Base-by-base conservation (phyloP, 2,329 filamentous ascomycete species). In the Sporothrix euskadiensis region DNA sequence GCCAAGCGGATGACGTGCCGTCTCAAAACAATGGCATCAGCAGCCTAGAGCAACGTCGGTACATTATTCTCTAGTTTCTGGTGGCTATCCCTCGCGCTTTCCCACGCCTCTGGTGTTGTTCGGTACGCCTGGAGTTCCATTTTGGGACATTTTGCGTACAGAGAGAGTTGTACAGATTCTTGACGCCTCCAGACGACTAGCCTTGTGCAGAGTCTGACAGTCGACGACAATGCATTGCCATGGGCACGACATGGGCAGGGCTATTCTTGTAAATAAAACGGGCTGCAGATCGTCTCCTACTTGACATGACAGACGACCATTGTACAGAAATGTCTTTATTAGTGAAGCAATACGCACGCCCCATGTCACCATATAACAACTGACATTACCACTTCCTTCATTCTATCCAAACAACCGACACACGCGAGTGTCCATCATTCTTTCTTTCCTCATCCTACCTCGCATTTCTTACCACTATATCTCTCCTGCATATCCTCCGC, bases 11-110 rank as follows among this genome's bases (percentile, higher is more conserved):
- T 69, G 66, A 41, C 66, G 66, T 69, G 66, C 66, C 44, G 47
- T 12, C 32, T 35, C 19, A 4, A 16, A 69, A 30, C 47, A 56
- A 69, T 69, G 66, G 66, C 49, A 69, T 69, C 66, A 69, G 49
- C 66, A 69, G 5, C 19, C 47, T 56, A 69, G 49, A 56, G 47
- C 47, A 56, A 69, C 32, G 19, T 69, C 30, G 32, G 35, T 7
- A 30, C 41, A 52, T 44, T n/a, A 35, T 35, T 12, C 7, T 9
- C 16, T 26, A n/a, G 41, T n/a, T 14, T 26, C 12, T 47, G 39
- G 44, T 35, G 54, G 59, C 19, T 39, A 5, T 22, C 57, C 57
- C 32, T n/a, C 35, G 41, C 57, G 57, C 57, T 10, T 22, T 26
- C 12, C 52, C 22, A 30, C 9, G 52, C 22, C 5, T 30, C 8